These are phyloP conservation scores for Schoenoplectus triqueter DNA, from an alignment of 202 grass and related monocot genomes.

Conservation along the genomic window DNA sequence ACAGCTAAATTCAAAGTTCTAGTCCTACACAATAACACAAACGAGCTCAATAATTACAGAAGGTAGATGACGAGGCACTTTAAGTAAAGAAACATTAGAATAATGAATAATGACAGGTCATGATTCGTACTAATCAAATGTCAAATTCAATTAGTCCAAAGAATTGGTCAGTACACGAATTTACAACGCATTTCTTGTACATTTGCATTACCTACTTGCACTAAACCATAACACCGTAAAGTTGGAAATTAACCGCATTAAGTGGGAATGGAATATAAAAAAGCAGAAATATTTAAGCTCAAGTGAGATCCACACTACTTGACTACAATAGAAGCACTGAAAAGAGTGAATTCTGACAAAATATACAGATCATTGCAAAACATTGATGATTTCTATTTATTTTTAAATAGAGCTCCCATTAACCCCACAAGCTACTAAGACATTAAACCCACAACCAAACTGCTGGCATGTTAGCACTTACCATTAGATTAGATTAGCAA, in stretches of 20 bases:
- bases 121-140: neutral
- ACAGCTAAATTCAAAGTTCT: neutral
- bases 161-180: neutral
- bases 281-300: neutral
- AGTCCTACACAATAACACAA: neutral
- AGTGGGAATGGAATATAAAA: too few species aligned
- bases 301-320: conserved; percentile 10
- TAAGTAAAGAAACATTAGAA: neutral
- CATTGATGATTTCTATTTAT: neutral
- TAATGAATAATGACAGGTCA: neutral
- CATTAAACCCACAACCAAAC: conserved; percentile 8
- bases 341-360: conserved; percentile 14
- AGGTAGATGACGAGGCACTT: neutral
- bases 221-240: neutral
- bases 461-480: neutral
- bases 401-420: too few species aligned
- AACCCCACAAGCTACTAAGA: neutral
- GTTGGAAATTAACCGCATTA: too few species aligned
- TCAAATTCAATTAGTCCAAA: neutral
- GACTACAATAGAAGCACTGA: neutral
- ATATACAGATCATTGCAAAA: conserved; percentile 24
- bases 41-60: neutral
- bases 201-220: neutral
- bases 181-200: neutral
- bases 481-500: conserved; percentile 11